These are phyloP conservation scores for Serendipita sp. DNA, from an alignment of 768 basidiomycete genomes.

Conservation along the genomic window DNA sequence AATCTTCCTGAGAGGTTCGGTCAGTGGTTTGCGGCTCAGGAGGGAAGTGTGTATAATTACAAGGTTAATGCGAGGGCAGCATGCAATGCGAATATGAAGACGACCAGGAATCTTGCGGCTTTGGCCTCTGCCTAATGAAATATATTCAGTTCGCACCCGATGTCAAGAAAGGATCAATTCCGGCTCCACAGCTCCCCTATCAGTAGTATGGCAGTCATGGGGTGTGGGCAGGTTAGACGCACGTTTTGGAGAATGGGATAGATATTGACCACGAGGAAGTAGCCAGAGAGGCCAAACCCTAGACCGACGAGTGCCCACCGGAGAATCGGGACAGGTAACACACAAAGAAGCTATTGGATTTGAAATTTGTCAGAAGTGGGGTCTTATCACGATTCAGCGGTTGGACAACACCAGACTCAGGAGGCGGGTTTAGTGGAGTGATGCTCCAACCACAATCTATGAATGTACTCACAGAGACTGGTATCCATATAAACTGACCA, in stretches of 20 bases:
- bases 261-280: constrained; percentile 69
- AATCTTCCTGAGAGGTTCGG: constrained; percentile 33
- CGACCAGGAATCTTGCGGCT: constrained; percentile 66
- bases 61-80: constrained; percentile 68
- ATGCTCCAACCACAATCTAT: background rate
- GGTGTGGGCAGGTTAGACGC: constrained; percentile 19
- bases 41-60: constrained; percentile 10
- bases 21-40: background rate
- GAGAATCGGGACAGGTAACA: constrained; percentile 67
- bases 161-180: background rate
- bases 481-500: constrained; percentile 74
- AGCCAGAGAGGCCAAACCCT: constrained; percentile 69
- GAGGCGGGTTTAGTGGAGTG: background rate
- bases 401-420: too few relatives aligned
- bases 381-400: background rate
- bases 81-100: constrained; percentile 61
- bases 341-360: constrained; percentile 52
- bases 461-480: constrained; percentile 47
- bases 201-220: background rate
- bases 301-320: constrained; percentile 66
- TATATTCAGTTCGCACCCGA: constrained; percentile 4
- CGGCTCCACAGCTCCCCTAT: too few relatives aligned
- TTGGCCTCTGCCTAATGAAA: constrained; percentile 62
- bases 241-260: constrained; percentile 83
- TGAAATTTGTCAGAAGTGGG: background rate